These are phyloP conservation scores for Ogataea degrootiae DNA, from an alignment of 805 yeast species.

Conservation along the genomic window DNA sequence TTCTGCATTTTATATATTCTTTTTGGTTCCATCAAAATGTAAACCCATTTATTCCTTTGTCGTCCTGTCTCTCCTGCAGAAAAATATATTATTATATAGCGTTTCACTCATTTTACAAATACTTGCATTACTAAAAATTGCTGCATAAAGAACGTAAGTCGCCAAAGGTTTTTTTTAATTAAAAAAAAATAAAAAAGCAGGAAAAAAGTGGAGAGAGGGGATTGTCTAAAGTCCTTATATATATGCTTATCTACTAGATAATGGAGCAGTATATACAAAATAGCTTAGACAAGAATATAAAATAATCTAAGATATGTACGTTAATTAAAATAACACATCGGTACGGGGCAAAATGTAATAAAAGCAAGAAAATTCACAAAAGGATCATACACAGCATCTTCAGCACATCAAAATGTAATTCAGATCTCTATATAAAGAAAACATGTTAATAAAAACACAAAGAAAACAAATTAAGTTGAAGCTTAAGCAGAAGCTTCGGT, in stretches of 20 bases:
- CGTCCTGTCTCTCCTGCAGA: no score
- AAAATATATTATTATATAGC: no score
- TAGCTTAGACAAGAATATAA: background rate
- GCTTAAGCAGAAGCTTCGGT: slow-evolving; percentile 18
- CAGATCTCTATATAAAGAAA: background rate
- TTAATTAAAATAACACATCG: background rate
- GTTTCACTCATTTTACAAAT: no score
- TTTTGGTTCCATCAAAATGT: no score
- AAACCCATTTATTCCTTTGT: no score
- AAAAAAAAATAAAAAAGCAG: background rate
- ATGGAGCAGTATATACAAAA: no score
- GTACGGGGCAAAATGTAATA: background rate
- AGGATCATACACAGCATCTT: no score
- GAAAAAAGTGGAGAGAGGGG: background rate
- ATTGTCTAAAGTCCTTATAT: background rate
- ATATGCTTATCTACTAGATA: no score
- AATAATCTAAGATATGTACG: background rate
- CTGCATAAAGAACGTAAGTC: background rate
- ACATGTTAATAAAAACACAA: background rate
- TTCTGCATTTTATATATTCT: no score
- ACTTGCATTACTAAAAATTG: background rate
- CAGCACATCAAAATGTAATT: no score
- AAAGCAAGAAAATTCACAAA: no score
- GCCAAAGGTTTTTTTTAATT: slow-evolving; percentile 1
- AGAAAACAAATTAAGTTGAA: background rate